Conservation (phyloP, 495 filamentous ascomycete genomes). For the Opeltia flavorubescens region DNA sequence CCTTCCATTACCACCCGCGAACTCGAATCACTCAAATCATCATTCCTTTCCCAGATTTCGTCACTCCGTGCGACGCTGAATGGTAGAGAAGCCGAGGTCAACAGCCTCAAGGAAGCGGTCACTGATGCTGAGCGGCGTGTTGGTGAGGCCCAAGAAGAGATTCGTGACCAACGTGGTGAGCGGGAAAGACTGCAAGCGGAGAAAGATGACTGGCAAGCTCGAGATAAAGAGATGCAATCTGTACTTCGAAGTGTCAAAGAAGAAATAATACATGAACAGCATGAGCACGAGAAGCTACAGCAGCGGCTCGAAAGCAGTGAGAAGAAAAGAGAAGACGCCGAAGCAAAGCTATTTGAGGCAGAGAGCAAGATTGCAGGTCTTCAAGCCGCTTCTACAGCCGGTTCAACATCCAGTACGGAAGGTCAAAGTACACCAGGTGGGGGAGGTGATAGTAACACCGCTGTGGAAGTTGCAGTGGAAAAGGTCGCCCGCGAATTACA, state of each 20-base stretch:
- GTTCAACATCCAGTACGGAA: constrained; percentile 4
- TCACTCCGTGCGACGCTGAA: constrained; percentile 76
- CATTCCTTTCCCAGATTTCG: constrained; percentile 77
- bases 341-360: constrained; percentile 42
- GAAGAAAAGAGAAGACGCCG: constrained; percentile 48
- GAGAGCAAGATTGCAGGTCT: constrained; percentile 60
- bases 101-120: constrained; percentile 70
- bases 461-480: constrained; percentile 80
- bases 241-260: constrained; percentile 66
- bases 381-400: constrained; percentile 19
- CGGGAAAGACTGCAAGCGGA: constrained; percentile 63
- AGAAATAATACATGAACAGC: constrained; percentile 62
- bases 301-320: constrained; percentile 62
- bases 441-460: constrained; percentile 30
- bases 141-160: constrained; percentile 65
- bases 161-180: constrained; percentile 55
- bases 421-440: constrained; percentile 23
- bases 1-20: constrained; percentile 85
- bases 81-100: constrained; percentile 81
- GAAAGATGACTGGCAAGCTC: constrained; percentile 67
- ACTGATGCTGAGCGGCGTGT: constrained; percentile 83
- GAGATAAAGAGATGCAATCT: constrained; percentile 70
- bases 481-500: constrained; percentile 82
- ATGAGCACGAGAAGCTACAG: constrained; percentile 58
- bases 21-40: constrained; percentile 79